These are phyloP conservation scores for Mycena rosella DNA, from an alignment of 768 basidiomycete species.

Conservation along the genomic window DNA sequence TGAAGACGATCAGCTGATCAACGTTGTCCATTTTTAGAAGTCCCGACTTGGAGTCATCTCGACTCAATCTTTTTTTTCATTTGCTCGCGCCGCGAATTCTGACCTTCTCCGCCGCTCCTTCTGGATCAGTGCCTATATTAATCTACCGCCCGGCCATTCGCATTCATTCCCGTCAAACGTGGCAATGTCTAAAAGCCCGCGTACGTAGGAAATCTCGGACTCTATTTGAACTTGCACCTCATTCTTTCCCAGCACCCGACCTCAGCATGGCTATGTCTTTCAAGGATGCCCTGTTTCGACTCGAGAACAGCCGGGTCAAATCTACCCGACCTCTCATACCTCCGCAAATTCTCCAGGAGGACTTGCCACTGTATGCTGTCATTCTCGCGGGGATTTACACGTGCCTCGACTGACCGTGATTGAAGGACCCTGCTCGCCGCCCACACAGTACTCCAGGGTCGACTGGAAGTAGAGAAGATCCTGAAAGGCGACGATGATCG, in stretches of 20 bases:
- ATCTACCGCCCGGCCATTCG: neutral
- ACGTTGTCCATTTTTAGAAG: too few relatives aligned
- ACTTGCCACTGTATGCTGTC: slow-evolving; percentile 81
- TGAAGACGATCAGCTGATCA: too few relatives aligned
- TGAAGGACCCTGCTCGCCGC: slow-evolving; percentile 81
- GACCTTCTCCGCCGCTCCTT: too few relatives aligned
- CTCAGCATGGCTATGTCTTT: slow-evolving; percentile 78
- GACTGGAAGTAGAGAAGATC: slow-evolving; percentile 81
- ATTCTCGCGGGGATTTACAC: slow-evolving; percentile 14
- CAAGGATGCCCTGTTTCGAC: slow-evolving; percentile 81
- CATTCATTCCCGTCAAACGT: neutral
- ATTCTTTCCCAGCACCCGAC: slow-evolving; percentile 57
- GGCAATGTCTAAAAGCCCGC: slow-evolving; percentile 8
- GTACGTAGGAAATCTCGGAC: slow-evolving; percentile 17
- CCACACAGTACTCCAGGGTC: slow-evolving; percentile 91
- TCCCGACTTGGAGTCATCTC: too few relatives aligned
- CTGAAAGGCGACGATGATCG: slow-evolving; percentile 92
- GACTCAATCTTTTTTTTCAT: too few relatives aligned
- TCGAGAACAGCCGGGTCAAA: slow-evolving; percentile 91
- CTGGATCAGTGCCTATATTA: too few relatives aligned
- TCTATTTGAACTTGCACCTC: neutral
- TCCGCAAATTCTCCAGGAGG: slow-evolving; percentile 94
- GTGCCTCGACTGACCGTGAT: slow-evolving; percentile 15
- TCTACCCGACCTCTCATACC: slow-evolving; percentile 91
- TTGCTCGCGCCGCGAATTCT: too few relatives aligned